Percentiles rank a stretch among this genome's conserved stretches.
phyloP scores from a whole-genome alignment of 805 yeast genomes.

The Naumovozyma castellii region DNA sequence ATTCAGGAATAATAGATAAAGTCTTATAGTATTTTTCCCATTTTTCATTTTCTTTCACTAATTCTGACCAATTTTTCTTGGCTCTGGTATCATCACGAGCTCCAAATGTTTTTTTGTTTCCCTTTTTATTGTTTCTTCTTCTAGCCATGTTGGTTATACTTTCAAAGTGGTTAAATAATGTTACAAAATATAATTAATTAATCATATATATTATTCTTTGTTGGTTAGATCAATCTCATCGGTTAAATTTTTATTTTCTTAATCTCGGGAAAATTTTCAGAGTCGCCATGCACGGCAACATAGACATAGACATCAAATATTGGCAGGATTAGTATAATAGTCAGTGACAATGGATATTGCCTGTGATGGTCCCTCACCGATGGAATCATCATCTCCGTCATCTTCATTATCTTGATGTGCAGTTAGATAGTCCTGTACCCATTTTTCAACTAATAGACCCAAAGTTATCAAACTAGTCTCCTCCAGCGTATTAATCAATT shows the following conservation, averaged over 20 bases:
- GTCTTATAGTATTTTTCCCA: constrained; percentile 83
- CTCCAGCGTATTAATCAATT: constrained; percentile 24
- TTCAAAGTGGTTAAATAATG: no score
- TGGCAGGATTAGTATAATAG: constrained; percentile 21
- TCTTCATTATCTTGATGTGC: constrained; percentile 2
- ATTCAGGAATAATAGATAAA: constrained; percentile 57
- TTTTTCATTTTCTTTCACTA: constrained; percentile 61
- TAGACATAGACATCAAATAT: constrained; percentile 18
- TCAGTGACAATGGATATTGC: constrained; percentile 17
- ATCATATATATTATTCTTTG: no score
- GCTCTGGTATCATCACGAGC: constrained; percentile 35
- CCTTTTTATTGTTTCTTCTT: constrained; percentile 21
- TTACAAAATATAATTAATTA: no score
- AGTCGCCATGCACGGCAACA: no score
- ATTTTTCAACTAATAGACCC: constrained; percentile 31
- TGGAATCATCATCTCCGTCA: constrained; percentile 1
- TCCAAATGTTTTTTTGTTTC: no score
- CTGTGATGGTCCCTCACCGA: constrained; percentile 15
- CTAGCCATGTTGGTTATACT: no score
- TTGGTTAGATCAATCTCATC: no score
- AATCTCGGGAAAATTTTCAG: no score
- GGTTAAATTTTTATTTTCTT: no score
- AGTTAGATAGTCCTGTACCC: constrained; percentile 28
- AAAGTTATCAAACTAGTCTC: constrained; percentile 32
- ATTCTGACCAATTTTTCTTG: constrained; percentile 50